Evolutionary conservation across 768 basidiomycete genomes (phyloP), one percentile per base, ranked within the genome.

Genomic region (Hemileccinum impolitum): DNA sequence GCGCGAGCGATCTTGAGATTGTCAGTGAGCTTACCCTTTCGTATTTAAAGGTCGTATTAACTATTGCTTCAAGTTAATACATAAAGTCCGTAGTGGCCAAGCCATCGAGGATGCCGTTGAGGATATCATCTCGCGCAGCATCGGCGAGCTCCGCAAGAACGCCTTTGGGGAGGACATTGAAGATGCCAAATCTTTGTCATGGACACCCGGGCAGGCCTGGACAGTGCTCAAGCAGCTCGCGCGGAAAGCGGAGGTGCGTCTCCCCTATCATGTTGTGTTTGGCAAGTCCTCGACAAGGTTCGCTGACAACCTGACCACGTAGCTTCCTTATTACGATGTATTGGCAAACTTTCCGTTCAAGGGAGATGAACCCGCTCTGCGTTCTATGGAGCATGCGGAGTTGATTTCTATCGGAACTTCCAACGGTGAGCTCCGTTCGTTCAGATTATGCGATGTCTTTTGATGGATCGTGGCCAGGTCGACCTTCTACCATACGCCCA

Each of bases 121-220:
- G 60, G 94, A 97, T 60, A 91, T 98, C 58, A 81, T 96, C 51
- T 68, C 70, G 18, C 79, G 90, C 14, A 85, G 85, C 30, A 81
- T 93, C 10, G 77, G 82, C 30, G 94, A 96, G 64, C 71, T 98
- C 43, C 75, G 89, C 40, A 97, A 97, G 76, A 86, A 80, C 40
- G 90, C 90, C 0, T 99, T 97, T 62, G 95, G 94, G 0, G 94
- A 96, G 55, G 94, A 96, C 61, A 68, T 75, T 1, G 92, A 95
- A 47, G 94, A 96, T 59, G 87, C 87, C 3, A 94, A 92, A 68
- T 73, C 62, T 39, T 68, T 95, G 34, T 74, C 82, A 0, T 99
- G 96, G 96, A 77, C 84, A 5, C 75, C 85, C 39, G 86, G 91
- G 52, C 93, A 98, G 62, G 93, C 82, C 0, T 97, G 94, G 92